Evolutionary conservation across 2,329 filamentous ascomycete genomes (phyloP).

Genomic region (Triangularia setosa): DNA sequence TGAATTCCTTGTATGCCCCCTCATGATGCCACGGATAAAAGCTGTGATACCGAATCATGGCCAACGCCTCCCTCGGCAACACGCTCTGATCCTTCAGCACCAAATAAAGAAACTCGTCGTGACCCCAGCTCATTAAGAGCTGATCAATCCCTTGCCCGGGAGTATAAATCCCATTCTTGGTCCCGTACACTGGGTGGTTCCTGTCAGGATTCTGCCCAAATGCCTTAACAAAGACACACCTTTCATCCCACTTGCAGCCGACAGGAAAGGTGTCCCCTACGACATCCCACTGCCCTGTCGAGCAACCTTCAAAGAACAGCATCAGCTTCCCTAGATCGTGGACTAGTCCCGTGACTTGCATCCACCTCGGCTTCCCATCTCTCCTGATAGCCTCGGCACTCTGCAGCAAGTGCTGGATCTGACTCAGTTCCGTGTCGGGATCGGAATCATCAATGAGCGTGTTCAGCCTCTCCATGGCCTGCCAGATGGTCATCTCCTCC

Average conservation of each 20-base stretch:
- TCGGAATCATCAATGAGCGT: constrained; percentile 87
- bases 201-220: constrained; percentile 75
- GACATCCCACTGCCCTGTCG: constrained; percentile 89
- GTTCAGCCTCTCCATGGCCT: constrained; percentile 90
- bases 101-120: constrained; percentile 84
- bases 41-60: constrained; percentile 90
- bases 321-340: constrained; percentile 74
- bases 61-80: constrained; percentile 75
- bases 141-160: constrained; percentile 79
- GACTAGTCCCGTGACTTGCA: constrained; percentile 73
- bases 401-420: constrained; percentile 88
- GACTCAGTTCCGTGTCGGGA: constrained; percentile 79
- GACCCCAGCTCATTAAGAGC: constrained; percentile 86
- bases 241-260: constrained; percentile 68
- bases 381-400: constrained; percentile 84
- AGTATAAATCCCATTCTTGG: constrained; percentile 74
- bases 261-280: constrained; percentile 84
- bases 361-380: constrained; percentile 78
- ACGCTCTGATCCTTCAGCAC: constrained; percentile 78
- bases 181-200: constrained; percentile 66
- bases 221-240: constrained; percentile 76
- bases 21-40: constrained; percentile 91
- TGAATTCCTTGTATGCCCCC: constrained; percentile 75
- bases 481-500: constrained; percentile 79
- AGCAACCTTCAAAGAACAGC: constrained; percentile 75